phyloP scores from a whole-genome alignment of 2,329 filamentous ascomycete species.

The Aureobasidium sp. region DNA sequence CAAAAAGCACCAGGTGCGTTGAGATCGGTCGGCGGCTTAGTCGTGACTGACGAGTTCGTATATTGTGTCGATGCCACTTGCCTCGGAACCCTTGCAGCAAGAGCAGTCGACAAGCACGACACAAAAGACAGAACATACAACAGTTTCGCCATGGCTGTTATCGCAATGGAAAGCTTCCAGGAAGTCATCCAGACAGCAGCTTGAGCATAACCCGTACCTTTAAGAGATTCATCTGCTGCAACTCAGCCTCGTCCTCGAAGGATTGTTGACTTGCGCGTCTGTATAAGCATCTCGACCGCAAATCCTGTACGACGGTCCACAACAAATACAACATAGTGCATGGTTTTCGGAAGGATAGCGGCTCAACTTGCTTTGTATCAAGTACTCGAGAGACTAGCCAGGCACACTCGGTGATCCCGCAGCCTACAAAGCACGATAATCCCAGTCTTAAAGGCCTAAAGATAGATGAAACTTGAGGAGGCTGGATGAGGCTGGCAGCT shows the following conservation, averaged over 20 bases:
- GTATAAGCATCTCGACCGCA: background rate
- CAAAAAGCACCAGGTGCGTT: background rate
- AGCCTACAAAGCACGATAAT: background rate
- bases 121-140: background rate
- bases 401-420: background rate
- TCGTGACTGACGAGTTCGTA: background rate
- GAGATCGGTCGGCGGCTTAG: background rate
- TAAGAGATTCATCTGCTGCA: background rate
- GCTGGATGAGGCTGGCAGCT: background rate
- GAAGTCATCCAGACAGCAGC: background rate
- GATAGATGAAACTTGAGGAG: background rate
- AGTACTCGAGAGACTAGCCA: background rate
- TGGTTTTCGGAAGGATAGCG: background rate
- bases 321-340: background rate
- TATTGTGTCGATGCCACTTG: background rate
- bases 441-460: background rate
- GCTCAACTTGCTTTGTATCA: background rate
- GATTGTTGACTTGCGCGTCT: background rate
- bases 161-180: background rate
- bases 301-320: background rate
- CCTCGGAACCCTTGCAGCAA: background rate
- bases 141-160: background rate
- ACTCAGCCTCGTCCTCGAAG: background rate
- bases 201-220: background rate
- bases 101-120: background rate